phyloP scores from a whole-genome alignment of 2,329 filamentous ascomycete species.

The Alternaria solani region DNA sequence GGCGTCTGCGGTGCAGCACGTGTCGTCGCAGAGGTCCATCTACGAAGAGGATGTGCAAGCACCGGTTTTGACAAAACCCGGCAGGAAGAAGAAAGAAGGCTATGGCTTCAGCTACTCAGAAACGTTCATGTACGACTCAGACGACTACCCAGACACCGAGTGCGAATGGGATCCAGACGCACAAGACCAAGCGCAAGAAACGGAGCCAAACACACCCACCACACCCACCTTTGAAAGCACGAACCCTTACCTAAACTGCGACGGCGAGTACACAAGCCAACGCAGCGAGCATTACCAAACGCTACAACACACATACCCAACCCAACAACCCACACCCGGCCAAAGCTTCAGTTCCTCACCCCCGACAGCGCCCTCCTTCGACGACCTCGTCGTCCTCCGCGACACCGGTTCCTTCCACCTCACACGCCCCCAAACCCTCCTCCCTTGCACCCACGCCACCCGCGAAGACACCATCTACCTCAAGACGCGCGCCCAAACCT shows the following conservation, averaged over 20 bases:
- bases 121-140: conserved; percentile 29
- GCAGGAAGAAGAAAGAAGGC: conserved; percentile 31
- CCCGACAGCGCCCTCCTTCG: conserved; percentile 24
- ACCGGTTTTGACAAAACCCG: conserved; percentile 23
- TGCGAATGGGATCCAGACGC: conserved; percentile 20
- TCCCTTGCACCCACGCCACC: conserved; percentile 36
- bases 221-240: not conserved
- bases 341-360: not conserved
- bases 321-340: not conserved
- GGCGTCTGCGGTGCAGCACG: not conserved
- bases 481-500: conserved; percentile 12
- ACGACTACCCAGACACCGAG: conserved; percentile 36
- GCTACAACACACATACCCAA: not conserved
- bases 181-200: not conserved
- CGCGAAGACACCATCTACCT: conserved; percentile 29
- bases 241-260: conserved; percentile 6
- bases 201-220: not conserved
- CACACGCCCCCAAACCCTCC: conserved; percentile 21
- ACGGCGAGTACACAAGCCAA: not conserved
- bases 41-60: not conserved
- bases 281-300: not conserved
- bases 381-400: conserved; percentile 35
- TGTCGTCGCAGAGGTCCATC: not conserved
- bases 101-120: conserved; percentile 39
- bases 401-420: conserved; percentile 30